These are phyloP conservation scores for Quercus cerris DNA, from an alignment of 306 rosid species.

Conservation along the genomic window DNA sequence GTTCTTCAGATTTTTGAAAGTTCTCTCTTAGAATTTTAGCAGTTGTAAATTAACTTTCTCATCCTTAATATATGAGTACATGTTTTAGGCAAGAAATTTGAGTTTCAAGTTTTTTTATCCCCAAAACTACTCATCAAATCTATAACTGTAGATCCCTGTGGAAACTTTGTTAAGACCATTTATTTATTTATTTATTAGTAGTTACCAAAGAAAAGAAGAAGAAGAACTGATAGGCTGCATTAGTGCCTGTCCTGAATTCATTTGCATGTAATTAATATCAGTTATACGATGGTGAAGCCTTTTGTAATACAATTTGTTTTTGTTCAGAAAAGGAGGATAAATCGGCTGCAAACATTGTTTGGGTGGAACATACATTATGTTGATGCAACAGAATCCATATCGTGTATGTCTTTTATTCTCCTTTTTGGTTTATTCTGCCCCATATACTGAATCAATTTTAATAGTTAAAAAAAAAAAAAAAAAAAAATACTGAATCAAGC, in stretches of 20 bases:
- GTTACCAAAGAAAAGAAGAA: background rate
- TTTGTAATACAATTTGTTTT: background rate
- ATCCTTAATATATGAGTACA: background rate
- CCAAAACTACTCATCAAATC: background rate
- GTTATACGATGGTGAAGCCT: constrained; percentile 14
- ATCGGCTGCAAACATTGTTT: constrained; percentile 63
- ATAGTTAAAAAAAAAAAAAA: background rate
- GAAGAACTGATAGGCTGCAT: background rate
- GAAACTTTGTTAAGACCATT: background rate
- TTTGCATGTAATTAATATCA: background rate
- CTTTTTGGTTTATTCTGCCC: background rate
- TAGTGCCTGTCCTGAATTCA: constrained; percentile 6
- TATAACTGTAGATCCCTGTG: background rate
- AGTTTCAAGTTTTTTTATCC: background rate
- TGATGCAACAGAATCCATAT: constrained; percentile 73
- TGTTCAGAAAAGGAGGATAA: constrained; percentile 72
- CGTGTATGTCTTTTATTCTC: constrained; percentile 37
- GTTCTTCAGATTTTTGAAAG: background rate
- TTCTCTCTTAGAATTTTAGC: background rate
- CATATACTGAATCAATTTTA: background rate
- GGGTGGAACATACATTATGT: constrained; percentile 70
- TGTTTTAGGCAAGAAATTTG: background rate
- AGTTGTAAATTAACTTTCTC: background rate
- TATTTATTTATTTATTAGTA: background rate
- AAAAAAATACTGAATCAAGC: background rate